Percentiles rank a stretch among this genome's conserved stretches.
Evolutionary conservation across 352 stramenopile genomes (phyloP).

Genomic region (Aphanomyces invadans): DNA sequence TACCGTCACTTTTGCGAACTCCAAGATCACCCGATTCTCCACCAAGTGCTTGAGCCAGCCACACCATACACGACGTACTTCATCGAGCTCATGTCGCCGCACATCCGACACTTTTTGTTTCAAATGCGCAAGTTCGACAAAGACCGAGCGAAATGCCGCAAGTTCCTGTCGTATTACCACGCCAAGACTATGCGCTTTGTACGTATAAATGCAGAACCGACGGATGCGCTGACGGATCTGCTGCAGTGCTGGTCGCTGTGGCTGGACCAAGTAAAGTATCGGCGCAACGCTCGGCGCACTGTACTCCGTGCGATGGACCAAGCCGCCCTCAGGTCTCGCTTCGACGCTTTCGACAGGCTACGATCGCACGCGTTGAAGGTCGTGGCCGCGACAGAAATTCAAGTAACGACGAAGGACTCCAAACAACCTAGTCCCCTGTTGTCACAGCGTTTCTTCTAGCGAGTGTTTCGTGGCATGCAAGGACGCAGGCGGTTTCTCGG

Average conservation of each 20-base stretch:
- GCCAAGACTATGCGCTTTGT: neutral
- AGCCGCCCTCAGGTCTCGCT: neutral
- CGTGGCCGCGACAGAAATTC: slow-evolving; percentile 16
- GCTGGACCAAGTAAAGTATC: neutral
- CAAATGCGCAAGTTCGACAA: slow-evolving; percentile 30
- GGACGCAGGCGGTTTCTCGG: neutral
- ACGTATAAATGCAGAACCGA: too few species aligned
- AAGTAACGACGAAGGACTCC: too few species aligned
- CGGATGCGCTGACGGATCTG: too few species aligned
- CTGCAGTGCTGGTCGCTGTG: neutral
- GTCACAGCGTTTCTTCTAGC: too few species aligned
- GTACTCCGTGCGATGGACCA: neutral
- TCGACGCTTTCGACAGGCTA: neutral
- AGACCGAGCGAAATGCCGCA: neutral
- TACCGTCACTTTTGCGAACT: slow-evolving; percentile 25
- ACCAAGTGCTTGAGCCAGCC: slow-evolving; percentile 34
- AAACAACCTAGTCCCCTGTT: too few species aligned
- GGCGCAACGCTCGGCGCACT: neutral
- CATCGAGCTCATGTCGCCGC: slow-evolving; percentile 44
- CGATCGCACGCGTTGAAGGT: neutral
- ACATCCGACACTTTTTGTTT: slow-evolving; percentile 50
- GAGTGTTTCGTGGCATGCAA: neutral
- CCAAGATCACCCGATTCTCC: slow-evolving; percentile 37
- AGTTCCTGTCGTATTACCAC: slow-evolving; percentile 12
- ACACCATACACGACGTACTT: slow-evolving; percentile 42